Evolutionary conservation across 2,329 filamentous ascomycete species (phyloP), one percentile per base, ranked within the genome.

Genomic region (Penicillium italicum): DNA sequence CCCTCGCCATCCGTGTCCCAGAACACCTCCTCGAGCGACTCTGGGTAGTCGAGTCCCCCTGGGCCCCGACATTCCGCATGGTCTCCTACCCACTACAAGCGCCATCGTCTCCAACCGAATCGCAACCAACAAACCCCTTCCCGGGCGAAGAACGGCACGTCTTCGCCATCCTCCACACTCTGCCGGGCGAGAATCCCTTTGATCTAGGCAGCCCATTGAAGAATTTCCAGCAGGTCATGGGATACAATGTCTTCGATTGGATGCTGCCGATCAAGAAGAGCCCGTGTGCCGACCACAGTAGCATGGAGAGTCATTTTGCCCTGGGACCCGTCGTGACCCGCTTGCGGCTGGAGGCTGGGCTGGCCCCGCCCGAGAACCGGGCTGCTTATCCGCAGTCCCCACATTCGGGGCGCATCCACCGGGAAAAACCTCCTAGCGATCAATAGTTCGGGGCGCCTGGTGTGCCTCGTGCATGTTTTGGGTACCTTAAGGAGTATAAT

Each of bases 201-300:
- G 84, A 96, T 64, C 76, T 94, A 0, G 90, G 89, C 2, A 76
- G 71, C 30, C 74, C 76, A 9, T 79, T 82, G 59, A 74, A 79
- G 28, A 97, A 97, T 67, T 87, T 91, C 75, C 83, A 85, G 61
- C 82, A 87, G 14, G 84, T 97, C 24, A 91, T 99, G 86, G 93
- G 93, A 0, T 75, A 81, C 44, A 82, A 76, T 20, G 61, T 85
- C 2, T 58, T 87, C 14, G 89, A 96, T 57, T 97, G 92, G 92
- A 68, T 96, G 12, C 74, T 96, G 1, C 93, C 93, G 0, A 71
- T 96, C 33, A 84, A 79, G 54, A 80, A 83, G 56, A 91, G 89
- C 5, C 93, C 93, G 0, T 93, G 89, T 70, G 81, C 81, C 48
- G 81, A 83, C 50, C 88, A 92, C 64, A 84, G 85, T 44, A 81